These are phyloP conservation scores for Populus nigra DNA, from an alignment of 345 rosid genomes.

Conservation along the genomic window DNA sequence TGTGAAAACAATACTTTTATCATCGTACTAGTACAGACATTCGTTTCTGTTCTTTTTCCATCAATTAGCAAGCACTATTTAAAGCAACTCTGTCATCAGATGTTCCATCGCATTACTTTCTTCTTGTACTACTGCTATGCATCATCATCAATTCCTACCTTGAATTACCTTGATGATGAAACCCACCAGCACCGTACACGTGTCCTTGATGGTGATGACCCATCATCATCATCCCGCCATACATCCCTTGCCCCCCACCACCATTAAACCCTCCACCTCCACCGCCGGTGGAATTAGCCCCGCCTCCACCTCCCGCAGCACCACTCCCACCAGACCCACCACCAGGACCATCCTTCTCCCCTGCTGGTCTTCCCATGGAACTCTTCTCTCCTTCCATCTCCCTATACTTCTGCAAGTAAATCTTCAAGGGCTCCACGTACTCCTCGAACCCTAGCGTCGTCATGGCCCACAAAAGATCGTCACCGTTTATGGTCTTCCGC, in stretches of 20 bases:
- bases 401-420: slow-evolving; percentile 67
- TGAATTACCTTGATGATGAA: slow-evolving; percentile 32
- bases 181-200: slow-evolving; percentile 14
- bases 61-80: not conserved
- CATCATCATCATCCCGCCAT: slow-evolving; percentile 24
- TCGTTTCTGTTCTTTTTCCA: too few relatives aligned
- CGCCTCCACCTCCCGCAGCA: not conserved
- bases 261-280: slow-evolving; percentile 34
- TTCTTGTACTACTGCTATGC: not conserved
- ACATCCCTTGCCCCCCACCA: slow-evolving; percentile 34
- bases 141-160: not conserved
- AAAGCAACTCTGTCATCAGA: too few relatives aligned
- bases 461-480: slow-evolving; percentile 79
- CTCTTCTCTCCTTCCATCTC: slow-evolving; percentile 71
- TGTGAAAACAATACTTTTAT: too few relatives aligned
- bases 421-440: slow-evolving; percentile 67
- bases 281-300: slow-evolving; percentile 8
- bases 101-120: not conserved
- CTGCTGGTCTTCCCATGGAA: slow-evolving; percentile 39
- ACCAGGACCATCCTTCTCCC: slow-evolving; percentile 31
- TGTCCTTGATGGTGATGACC: slow-evolving; percentile 10
- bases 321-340: slow-evolving; percentile 17
- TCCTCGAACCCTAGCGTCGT: slow-evolving; percentile 73
- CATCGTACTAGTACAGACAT: too few relatives aligned
- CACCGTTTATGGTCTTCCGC: slow-evolving; percentile 77